A percentile compares a stretch with the other conserved stretches of the same genome.
Evolutionary conservation across 129 eudicot genomes (phyloP).

Genomic region (Kitagawia praeruptora): DNA sequence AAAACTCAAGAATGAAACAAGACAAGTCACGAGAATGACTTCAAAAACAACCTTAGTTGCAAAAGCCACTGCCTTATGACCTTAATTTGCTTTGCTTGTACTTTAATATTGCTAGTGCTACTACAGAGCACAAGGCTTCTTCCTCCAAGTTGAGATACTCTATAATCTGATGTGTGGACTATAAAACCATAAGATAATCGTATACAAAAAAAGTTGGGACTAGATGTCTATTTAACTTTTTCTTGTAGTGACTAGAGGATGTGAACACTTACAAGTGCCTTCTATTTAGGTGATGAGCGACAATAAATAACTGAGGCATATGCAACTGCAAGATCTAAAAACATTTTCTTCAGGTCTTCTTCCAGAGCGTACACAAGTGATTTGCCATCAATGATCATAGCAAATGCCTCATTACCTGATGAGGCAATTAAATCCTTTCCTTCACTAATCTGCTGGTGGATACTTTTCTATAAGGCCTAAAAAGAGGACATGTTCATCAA

Average conservation of each 20-base stretch:
- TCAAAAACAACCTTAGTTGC: no score
- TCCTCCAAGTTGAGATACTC: no score
- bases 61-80: no score
- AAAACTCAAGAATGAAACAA: no score
- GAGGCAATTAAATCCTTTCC: slow-evolving; percentile 52
- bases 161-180: no score
- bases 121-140: no score
- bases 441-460: slow-evolving; percentile 49
- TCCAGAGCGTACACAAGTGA: slow-evolving; percentile 76
- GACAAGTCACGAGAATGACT: no score
- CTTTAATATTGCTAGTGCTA: no score
- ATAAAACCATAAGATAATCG: no score
- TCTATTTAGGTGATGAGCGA: slow-evolving; percentile 94
- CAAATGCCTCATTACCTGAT: slow-evolving; percentile 55
- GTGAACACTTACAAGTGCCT: slow-evolving; percentile 58
- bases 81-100: no score
- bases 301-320: slow-evolving; percentile 96
- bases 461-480: slow-evolving; percentile 65
- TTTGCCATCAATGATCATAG: slow-evolving; percentile 88
- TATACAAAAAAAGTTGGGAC: no score
- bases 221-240: no score
- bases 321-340: slow-evolving; percentile 63
- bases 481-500: slow-evolving; percentile 7
- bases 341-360: slow-evolving; percentile 49
- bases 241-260: background rate